These are phyloP conservation scores for Beauveria sp. DNA, from an alignment of 2,329 filamentous ascomycete species.

Conservation along the genomic window DNA sequence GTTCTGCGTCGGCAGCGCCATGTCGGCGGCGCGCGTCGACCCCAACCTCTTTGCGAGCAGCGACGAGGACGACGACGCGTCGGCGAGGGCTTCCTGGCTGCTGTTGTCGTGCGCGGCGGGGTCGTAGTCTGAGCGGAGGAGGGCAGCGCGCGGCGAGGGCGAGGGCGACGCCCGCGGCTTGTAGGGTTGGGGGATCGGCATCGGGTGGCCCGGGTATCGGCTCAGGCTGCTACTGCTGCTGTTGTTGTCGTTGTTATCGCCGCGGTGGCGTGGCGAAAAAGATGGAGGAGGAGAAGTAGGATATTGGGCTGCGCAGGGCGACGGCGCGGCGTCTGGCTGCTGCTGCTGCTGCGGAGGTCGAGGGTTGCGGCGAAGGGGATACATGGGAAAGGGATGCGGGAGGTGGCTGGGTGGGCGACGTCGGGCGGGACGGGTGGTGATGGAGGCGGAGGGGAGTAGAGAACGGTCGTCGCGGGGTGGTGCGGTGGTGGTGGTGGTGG, in stretches of 20 bases:
- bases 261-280: not conserved
- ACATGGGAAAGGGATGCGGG: slow-evolving; percentile 10
- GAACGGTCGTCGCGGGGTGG: slow-evolving; percentile 15
- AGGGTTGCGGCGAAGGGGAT: not conserved
- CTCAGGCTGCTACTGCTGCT: not conserved
- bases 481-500: slow-evolving; percentile 1
- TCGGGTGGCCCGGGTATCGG: slow-evolving; percentile 1
- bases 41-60: slow-evolving; percentile 47
- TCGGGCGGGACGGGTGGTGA: not conserved
- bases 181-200: slow-evolving; percentile 9
- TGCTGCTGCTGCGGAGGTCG: not conserved
- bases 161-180: not conserved
- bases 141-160: not conserved
- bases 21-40: slow-evolving; percentile 38
- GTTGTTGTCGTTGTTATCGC: not conserved
- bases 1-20: slow-evolving; percentile 26
- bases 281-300: too few species aligned
- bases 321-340: too few species aligned
- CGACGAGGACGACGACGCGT: slow-evolving; percentile 21
- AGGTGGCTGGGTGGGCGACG: slow-evolving; percentile 9
- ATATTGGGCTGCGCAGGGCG: too few species aligned
- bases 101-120: slow-evolving; percentile 15
- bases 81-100: slow-evolving; percentile 10
- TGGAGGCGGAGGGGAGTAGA: slow-evolving; percentile 11
- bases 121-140: not conserved